Evolutionary conservation across 192 early-diverging fungal species (phyloP).

Genomic region (Coemansia sp.): DNA sequence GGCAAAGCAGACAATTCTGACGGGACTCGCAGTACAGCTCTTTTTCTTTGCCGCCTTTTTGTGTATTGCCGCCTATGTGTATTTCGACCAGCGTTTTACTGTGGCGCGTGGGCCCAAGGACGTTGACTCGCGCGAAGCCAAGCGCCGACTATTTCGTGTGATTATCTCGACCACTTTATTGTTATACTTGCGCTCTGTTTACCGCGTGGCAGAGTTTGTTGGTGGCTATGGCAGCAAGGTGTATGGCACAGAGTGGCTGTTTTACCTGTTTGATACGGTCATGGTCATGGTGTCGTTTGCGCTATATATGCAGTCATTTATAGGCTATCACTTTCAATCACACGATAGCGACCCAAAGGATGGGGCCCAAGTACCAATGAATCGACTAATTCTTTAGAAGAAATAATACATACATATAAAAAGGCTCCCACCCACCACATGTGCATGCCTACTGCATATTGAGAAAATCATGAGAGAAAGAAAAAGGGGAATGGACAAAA

Average conservation of each 20-base stretch:
- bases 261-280: conserved; percentile 31
- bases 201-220: conserved; percentile 37
- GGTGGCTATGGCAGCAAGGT: conserved; percentile 23
- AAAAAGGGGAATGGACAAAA: background rate
- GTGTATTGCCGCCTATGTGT: conserved; percentile 10
- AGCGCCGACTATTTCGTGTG: conserved; percentile 18
- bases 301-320: conserved; percentile 38
- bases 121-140: conserved; percentile 6
- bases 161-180: conserved; percentile 27
- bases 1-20: conserved; percentile 32
- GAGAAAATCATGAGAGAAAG: no score
- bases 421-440: no score
- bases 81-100: conserved; percentile 7
- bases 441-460: no score
- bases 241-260: conserved; percentile 32
- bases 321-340: conserved; percentile 27
- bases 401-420: background rate
- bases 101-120: conserved; percentile 6
- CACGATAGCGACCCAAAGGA: background rate
- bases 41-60: conserved; percentile 27
- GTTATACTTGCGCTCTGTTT: conserved; percentile 29
- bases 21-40: conserved; percentile 28
- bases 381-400: background rate
- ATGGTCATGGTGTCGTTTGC: conserved; percentile 32
- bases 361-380: background rate